Base-by-base conservation (phyloP, 441 rosid species). In the Erodium chrysanthum region DNA sequence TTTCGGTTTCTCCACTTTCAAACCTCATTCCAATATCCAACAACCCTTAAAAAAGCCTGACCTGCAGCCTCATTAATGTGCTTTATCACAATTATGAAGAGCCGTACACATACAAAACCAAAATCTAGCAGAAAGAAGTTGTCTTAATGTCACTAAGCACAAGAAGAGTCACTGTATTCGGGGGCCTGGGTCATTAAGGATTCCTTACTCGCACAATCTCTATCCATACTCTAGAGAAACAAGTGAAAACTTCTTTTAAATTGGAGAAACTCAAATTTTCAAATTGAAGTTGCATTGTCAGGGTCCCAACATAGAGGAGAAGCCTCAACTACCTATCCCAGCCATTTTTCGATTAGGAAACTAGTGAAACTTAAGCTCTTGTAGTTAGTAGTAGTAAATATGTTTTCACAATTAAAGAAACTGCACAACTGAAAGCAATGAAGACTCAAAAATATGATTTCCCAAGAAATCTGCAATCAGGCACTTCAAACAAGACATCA, bases 101-200 rank as follows among this genome's bases (percentile, higher is more conserved):
- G 7, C 7, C n/a, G n/a, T 33, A 64, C 37, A 37, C 15, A 70
- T 17, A 25, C 66, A 48, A 48, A 29, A 64, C 50, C 21, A 5
- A 64, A 31, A 33, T 63, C 52, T 64, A 64, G n/a, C 29, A 50
- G 31, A 33, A 64, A 46, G 25, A 37, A 20, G 31, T 6, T 70
- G 44, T 20, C 23, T 18, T 63, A 18, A 46, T 14, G 7, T 46
- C 54, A 46, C 54, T n/a, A 12, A 46, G n/a, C 54, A 46, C 54
- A 15, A 46, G 54, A 46, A 46, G 14, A n/a, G n/a, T 46, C 54
- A 46, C 8, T n/a, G 18, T 14, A 46, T 46, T 46, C 1, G 18
- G 54, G 18, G n/a, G 5, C 54, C 54, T 4, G 54, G 54, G 54
- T 46, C 18, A 14, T 46, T 46, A 46, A 46, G 54, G 54, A 46